Conservation (phyloP, 441 rosid genomes). For the Populus hybrid region DNA sequence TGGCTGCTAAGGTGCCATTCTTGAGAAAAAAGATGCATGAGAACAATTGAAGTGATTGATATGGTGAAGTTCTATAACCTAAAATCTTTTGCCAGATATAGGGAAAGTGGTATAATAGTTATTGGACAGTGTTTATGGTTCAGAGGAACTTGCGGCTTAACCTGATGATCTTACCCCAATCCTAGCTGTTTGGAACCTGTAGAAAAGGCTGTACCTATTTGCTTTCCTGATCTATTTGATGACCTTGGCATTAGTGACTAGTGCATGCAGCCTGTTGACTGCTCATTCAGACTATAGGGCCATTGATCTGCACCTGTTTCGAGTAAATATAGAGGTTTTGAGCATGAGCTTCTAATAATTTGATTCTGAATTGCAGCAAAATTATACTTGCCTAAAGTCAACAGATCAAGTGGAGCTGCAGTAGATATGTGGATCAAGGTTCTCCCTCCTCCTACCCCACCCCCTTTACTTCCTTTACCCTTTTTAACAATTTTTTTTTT, state of each 20-base stretch:
- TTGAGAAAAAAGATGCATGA: background rate
- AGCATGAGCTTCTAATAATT: conserved; percentile 10
- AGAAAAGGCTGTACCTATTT: background rate
- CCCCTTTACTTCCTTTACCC: background rate
- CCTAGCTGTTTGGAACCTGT: background rate
- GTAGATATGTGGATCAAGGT: conserved; percentile 93
- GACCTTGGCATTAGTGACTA: background rate
- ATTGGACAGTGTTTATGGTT: background rate
- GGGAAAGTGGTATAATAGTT: background rate
- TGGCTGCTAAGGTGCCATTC: background rate
- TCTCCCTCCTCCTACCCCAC: background rate
- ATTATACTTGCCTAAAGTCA: conserved; percentile 71
- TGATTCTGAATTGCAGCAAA: conserved; percentile 54
- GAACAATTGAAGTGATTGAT: no score
- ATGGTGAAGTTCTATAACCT: background rate
- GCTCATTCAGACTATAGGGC: background rate
- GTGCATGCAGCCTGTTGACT: background rate
- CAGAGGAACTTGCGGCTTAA: no score
- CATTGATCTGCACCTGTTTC: background rate
- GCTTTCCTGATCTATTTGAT: background rate
- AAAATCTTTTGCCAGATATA: background rate
- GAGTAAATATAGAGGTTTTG: background rate
- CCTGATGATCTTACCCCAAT: background rate
- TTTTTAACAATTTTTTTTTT: conserved; percentile 13
- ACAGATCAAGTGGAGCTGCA: conserved; percentile 68